Conservation (phyloP, 2,329 filamentous ascomycete genomes). For the Aspergillus sp. region DNA sequence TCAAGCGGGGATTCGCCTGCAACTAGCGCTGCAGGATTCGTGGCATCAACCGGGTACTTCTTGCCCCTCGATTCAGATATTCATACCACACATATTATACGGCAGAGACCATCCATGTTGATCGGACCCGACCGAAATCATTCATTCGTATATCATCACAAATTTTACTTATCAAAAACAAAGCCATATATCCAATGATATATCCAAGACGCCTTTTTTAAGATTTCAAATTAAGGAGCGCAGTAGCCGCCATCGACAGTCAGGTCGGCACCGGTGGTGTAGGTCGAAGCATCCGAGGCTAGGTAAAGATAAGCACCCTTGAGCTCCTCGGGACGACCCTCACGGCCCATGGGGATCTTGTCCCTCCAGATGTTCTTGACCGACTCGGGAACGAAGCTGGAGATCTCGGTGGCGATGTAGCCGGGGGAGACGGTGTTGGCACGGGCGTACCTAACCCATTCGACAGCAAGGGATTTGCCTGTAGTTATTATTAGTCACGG, state of each 20-base stretch:
- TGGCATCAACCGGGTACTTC: neutral
- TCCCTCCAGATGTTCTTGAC: slow-evolving; percentile 66
- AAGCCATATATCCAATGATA: neutral
- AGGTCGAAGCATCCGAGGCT: slow-evolving; percentile 72
- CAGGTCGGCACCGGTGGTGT: slow-evolving; percentile 68
- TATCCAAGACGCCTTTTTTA: neutral
- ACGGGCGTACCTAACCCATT: slow-evolving; percentile 68
- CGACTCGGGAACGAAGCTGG: slow-evolving; percentile 55
- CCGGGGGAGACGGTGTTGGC: slow-evolving; percentile 66
- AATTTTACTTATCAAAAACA: neutral
- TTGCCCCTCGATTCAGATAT: neutral
- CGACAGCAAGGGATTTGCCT: slow-evolving; percentile 64
- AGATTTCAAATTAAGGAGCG: slow-evolving; percentile 10
- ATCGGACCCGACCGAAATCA: neutral
- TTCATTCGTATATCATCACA: too few species aligned
- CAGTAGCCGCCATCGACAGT: slow-evolving; percentile 67
- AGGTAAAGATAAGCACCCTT: slow-evolving; percentile 78
- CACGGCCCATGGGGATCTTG: slow-evolving; percentile 72
- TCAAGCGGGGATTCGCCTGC: neutral
- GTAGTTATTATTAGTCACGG: slow-evolving; percentile 6
- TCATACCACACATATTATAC: neutral
- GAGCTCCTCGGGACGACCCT: slow-evolving; percentile 64
- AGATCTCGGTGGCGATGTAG: slow-evolving; percentile 68
- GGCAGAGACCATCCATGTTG: neutral
- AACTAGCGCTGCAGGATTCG: neutral